phyloP scores from a whole-genome alignment of 1,139 yeast genomes.

The Lodderomyces theae region DNA sequence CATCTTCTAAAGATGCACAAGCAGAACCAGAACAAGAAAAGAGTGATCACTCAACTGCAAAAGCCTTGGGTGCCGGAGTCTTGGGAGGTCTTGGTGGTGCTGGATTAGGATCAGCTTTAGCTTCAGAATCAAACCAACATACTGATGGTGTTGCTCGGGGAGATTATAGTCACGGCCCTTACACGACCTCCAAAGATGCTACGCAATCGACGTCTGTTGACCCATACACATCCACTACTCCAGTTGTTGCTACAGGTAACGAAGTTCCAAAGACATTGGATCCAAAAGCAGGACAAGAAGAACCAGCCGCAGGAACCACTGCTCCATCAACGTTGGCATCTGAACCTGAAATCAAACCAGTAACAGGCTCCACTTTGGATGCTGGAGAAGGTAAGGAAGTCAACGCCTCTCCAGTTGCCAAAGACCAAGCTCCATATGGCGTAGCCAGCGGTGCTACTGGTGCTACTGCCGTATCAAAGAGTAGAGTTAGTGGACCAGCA shows the following conservation, averaged over 20 bases:
- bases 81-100: conserved; percentile 9
- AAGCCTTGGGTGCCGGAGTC: conserved; percentile 11
- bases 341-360: conserved; percentile 5
- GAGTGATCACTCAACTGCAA: conserved; percentile 11
- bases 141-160: conserved; percentile 3
- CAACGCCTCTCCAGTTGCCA: conserved; percentile 22
- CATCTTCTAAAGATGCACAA: conserved; percentile 10
- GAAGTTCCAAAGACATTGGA: conserved; percentile 28
- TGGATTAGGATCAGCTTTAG: conserved; percentile 8
- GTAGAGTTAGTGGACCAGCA: conserved; percentile 5
- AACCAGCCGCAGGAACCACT: conserved; percentile 3
- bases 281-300: conserved; percentile 24
- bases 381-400: conserved; percentile 25
- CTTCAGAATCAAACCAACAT: not conserved
- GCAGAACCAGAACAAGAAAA: conserved; percentile 2
- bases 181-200: conserved; percentile 11
- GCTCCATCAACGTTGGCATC: conserved; percentile 3
- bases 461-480: too few species aligned
- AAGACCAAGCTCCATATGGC: conserved; percentile 8
- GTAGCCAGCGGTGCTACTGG: conserved; percentile 8
- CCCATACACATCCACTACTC: conserved; percentile 2
- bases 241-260: conserved; percentile 16
- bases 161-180: conserved; percentile 3
- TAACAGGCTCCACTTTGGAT: conserved; percentile 8
- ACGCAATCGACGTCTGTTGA: conserved; percentile 7